Conservation (phyloP, 331 rosid genomes). For the Dryas integrifolia region DNA sequence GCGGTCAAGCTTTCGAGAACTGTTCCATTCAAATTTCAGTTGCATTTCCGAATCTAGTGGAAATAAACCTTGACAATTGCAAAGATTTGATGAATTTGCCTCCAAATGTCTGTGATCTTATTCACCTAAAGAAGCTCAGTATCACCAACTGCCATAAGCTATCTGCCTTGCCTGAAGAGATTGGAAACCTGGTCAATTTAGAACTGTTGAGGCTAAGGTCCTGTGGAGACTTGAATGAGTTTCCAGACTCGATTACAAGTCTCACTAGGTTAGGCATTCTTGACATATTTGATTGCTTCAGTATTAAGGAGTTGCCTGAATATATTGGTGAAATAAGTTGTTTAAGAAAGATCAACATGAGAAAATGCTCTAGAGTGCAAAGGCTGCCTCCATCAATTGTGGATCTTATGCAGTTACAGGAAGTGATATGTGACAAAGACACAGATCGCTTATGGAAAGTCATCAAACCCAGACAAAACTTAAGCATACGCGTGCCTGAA, state of each 20-base stretch:
- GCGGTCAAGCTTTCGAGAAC: constrained; percentile 34
- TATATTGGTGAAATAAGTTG: constrained; percentile 42
- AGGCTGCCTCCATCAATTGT: constrained; percentile 1
- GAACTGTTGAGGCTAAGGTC: constrained; percentile 45
- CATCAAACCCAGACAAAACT: no score
- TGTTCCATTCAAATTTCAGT: no score
- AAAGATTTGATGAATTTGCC: constrained; percentile 43
- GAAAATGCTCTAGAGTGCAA: constrained; percentile 32
- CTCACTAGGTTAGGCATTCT: constrained; percentile 38
- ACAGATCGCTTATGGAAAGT: background rate
- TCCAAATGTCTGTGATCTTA: constrained; percentile 29
- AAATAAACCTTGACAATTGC: constrained; percentile 51
- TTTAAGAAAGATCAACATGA: constrained; percentile 47
- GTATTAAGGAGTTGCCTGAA: constrained; percentile 38
- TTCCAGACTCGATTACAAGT: constrained; percentile 31
- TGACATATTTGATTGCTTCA: constrained; percentile 47
- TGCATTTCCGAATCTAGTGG: constrained; percentile 42
- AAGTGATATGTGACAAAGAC: constrained; percentile 13
- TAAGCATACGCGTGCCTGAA: no score
- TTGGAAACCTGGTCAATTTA: constrained; percentile 41
- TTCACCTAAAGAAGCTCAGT: constrained; percentile 39
- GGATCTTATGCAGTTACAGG: background rate
- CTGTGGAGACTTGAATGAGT: constrained; percentile 34
- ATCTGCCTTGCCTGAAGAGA: constrained; percentile 32
- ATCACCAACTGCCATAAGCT: constrained; percentile 50